Conservation (phyloP, 441 rosid species). For the Macaranga tanarius region DNA sequence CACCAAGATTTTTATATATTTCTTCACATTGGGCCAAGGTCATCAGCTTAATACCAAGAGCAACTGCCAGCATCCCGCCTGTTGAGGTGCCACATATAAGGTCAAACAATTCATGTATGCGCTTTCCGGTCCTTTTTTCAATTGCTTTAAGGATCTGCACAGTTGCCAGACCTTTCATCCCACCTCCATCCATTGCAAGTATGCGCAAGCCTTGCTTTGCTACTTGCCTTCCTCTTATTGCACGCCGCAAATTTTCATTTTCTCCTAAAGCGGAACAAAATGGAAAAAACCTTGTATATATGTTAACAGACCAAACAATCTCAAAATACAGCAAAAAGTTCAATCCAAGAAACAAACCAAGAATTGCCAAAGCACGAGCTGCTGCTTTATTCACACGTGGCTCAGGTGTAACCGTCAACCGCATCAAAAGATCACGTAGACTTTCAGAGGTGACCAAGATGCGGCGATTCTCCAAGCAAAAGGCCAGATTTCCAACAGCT, state of each 20-base stretch:
- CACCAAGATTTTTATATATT: slow-evolving; percentile 95
- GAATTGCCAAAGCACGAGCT: slow-evolving; percentile 97
- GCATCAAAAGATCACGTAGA: slow-evolving; percentile 82
- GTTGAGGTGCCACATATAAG: slow-evolving; percentile 99
- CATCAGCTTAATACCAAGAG: slow-evolving; percentile 93
- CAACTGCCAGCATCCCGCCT: slow-evolving; percentile 98
- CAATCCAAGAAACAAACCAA: slow-evolving; percentile 55
- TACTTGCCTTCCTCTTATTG: slow-evolving; percentile 83
- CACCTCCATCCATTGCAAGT: slow-evolving; percentile 99
- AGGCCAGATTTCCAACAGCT: slow-evolving; percentile 94
- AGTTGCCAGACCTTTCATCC: slow-evolving; percentile 99
- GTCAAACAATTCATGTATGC: slow-evolving; percentile 93
- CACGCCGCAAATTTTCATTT: slow-evolving; percentile 88
- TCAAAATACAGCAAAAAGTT: slow-evolving; percentile 1
- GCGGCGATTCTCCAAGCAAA: slow-evolving; percentile 88
- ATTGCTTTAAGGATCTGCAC: slow-evolving; percentile 95
- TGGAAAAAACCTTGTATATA: slow-evolving; percentile 17
- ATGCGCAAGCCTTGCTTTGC: slow-evolving; percentile 92
- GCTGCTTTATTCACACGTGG: slow-evolving; percentile 92
- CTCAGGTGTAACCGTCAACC: slow-evolving; percentile 73
- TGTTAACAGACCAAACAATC: slow-evolving; percentile 16
- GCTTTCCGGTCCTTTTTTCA: slow-evolving; percentile 93
- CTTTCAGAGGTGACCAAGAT: slow-evolving; percentile 93
- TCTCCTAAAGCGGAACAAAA: slow-evolving; percentile 62
- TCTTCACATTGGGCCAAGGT: slow-evolving; percentile 87